Evolutionary conservation across 768 basidiomycete species (phyloP).

Genomic region (Kwoniella shandongensis): DNA sequence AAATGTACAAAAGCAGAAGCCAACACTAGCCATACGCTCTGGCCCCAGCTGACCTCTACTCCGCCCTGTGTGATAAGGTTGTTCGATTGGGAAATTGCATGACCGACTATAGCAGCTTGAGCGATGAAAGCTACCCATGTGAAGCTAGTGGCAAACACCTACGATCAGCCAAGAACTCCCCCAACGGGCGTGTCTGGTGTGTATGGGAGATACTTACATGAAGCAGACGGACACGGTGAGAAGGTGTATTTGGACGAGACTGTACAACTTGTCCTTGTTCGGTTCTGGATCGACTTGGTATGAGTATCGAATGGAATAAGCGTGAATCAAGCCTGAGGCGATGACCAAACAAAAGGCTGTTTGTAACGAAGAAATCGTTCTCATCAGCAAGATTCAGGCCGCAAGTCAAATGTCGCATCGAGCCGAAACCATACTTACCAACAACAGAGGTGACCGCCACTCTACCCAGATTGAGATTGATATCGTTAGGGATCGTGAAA

Average conservation of each 20-base stretch:
- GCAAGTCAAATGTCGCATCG: no score
- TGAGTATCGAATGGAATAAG: slow-evolving; percentile 41
- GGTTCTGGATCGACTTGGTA: slow-evolving; percentile 30
- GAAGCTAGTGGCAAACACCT: slow-evolving; percentile 23
- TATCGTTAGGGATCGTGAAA: slow-evolving; percentile 33
- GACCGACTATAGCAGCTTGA: slow-evolving; percentile 40
- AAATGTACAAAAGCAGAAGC: slow-evolving; percentile 39
- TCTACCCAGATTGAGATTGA: slow-evolving; percentile 29
- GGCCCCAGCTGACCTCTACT: slow-evolving; percentile 41
- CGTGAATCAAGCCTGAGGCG: slow-evolving; percentile 31
- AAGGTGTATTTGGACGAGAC: slow-evolving; percentile 35
- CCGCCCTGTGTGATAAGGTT: slow-evolving; percentile 8
- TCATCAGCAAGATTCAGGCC: background rate
- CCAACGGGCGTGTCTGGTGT: no score
- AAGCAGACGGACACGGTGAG: slow-evolving; percentile 35
- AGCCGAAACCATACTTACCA: no score
- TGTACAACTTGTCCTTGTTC: slow-evolving; percentile 40
- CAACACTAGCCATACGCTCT: slow-evolving; percentile 38
- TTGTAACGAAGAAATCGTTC: background rate
- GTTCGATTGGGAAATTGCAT: slow-evolving; percentile 25
- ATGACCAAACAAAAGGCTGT: slow-evolving; percentile 39
- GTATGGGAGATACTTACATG: slow-evolving; percentile 26
- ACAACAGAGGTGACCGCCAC: slow-evolving; percentile 33
- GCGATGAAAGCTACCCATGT: slow-evolving; percentile 46
- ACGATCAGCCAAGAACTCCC: background rate